Conservation (phyloP, 305 asterid species). For the Rubia occidens region DNA sequence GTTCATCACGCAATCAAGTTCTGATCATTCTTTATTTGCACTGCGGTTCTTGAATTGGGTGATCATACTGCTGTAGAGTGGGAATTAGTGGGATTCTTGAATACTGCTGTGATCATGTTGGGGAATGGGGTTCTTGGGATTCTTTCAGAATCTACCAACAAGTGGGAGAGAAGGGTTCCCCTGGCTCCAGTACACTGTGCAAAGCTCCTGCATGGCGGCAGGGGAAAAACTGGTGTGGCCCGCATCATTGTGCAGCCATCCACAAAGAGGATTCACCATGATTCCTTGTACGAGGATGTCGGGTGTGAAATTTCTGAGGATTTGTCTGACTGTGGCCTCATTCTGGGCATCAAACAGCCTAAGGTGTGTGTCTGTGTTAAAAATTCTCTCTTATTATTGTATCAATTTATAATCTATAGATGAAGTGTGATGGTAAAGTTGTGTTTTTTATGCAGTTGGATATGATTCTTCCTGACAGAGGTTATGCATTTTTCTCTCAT, state of each 20-base stretch:
- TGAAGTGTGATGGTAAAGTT: conserved; percentile 7
- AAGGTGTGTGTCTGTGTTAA: conserved; percentile 33
- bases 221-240: conserved; percentile 63
- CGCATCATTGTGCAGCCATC: conserved; percentile 87
- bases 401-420: background rate
- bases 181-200: conserved; percentile 92
- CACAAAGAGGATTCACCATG: conserved; percentile 84
- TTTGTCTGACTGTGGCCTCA: conserved; percentile 73
- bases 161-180: conserved; percentile 96
- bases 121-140: conserved; percentile 89
- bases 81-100: background rate
- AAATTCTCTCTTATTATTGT: background rate
- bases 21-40: background rate
- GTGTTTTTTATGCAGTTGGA: conserved; percentile 48
- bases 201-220: conserved; percentile 61
- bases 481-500: conserved; percentile 88
- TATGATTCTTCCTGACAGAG: conserved; percentile 81
- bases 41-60: no score
- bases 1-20: background rate
- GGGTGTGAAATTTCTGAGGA: conserved; percentile 91
- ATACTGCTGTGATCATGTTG: conserved; percentile 33
- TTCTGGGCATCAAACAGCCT: conserved; percentile 88
- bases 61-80: background rate
- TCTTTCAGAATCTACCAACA: conserved; percentile 86
- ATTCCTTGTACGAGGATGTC: conserved; percentile 77